A percentile compares a stretch with the other conserved stretches of the same genome.
phyloP scores from a whole-genome alignment of 2,329 filamentous ascomycete genomes.

The Fusarium papillatum region DNA sequence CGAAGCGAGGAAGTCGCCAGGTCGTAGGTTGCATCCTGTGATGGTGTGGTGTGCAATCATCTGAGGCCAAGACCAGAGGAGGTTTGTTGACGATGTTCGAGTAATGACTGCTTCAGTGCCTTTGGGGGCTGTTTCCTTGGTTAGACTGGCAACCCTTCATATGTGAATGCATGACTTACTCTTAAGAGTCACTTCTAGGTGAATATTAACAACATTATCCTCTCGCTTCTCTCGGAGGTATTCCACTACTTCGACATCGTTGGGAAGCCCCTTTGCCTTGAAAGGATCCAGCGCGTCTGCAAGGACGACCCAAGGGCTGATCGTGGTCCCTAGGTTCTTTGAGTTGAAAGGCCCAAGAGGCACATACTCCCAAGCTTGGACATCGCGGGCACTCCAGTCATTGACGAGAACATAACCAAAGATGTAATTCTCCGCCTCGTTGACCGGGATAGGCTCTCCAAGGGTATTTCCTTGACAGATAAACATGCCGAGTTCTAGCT shows the following conservation, averaged over 20 bases:
- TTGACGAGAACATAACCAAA: background rate
- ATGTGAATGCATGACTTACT: background rate
- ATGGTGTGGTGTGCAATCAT: background rate
- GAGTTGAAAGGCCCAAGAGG: background rate
- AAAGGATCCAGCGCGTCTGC: background rate
- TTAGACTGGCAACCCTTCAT: background rate
- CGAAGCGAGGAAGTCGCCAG: background rate
- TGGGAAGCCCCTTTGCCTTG: background rate
- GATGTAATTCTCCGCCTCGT: background rate
- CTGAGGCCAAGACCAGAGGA: background rate
- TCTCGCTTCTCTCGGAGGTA: background rate
- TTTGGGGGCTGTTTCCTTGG: background rate
- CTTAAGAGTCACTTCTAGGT: background rate
- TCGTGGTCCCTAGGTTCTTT: background rate
- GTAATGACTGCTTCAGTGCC: background rate
- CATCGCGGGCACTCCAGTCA: background rate
- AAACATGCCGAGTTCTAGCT: background rate
- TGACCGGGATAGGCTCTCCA: background rate
- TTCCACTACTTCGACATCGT: background rate
- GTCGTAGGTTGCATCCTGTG: background rate
- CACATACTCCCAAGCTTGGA: background rate
- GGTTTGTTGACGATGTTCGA: background rate
- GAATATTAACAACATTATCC: background rate
- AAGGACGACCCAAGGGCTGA: background rate
- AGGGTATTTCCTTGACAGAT: background rate